A percentile compares a stretch with the other conserved stretches of the same genome.
Evolutionary conservation across 2,329 filamentous ascomycete genomes (phyloP).

Genomic region (Penicillium digitatum): DNA sequence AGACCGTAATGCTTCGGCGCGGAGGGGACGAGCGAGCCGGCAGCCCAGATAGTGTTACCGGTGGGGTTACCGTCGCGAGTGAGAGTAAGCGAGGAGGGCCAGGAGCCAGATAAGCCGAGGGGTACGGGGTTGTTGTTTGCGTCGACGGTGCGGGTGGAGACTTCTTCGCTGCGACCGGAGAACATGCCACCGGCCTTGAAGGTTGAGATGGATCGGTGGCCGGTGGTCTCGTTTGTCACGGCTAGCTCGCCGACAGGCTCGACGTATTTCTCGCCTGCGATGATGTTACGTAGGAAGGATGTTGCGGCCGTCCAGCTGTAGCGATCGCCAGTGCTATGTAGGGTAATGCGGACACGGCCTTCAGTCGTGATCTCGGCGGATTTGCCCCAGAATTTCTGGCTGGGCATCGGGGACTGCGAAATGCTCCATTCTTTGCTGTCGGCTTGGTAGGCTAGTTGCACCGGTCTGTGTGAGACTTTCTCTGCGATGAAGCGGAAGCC

Average conservation of each 20-base stretch:
- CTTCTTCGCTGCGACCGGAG: slow-evolving; percentile 86
- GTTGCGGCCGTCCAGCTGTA: slow-evolving; percentile 89
- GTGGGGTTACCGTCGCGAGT: slow-evolving; percentile 60
- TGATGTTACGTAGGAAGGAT: slow-evolving; percentile 89
- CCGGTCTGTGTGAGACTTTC: slow-evolving; percentile 89
- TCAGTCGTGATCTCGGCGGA: slow-evolving; percentile 91
- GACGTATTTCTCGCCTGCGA: slow-evolving; percentile 96
- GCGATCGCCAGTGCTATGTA: slow-evolving; percentile 72
- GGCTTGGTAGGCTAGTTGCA: slow-evolving; percentile 88
- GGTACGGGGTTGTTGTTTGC: slow-evolving; percentile 62
- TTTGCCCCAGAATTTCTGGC: slow-evolving; percentile 99
- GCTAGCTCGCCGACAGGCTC: slow-evolving; percentile 91
- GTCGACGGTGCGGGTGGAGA: slow-evolving; percentile 69
- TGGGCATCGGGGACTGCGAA: slow-evolving; percentile 78
- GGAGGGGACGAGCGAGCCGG: slow-evolving; percentile 72
- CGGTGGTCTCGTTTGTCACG: slow-evolving; percentile 76
- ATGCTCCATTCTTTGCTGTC: slow-evolving; percentile 83
- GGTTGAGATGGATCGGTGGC: slow-evolving; percentile 77
- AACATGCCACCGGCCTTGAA: slow-evolving; percentile 98
- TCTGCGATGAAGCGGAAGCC: slow-evolving; percentile 91
- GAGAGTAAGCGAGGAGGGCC: slow-evolving; percentile 70
- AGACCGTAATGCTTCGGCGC: slow-evolving; percentile 79
- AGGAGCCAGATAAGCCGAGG: slow-evolving; percentile 71
- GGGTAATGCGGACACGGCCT: slow-evolving; percentile 72
- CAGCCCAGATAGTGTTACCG: slow-evolving; percentile 71